phyloP scores from a whole-genome alignment of 495 filamentous ascomycete genomes.

The Penicillium cataractarum region DNA sequence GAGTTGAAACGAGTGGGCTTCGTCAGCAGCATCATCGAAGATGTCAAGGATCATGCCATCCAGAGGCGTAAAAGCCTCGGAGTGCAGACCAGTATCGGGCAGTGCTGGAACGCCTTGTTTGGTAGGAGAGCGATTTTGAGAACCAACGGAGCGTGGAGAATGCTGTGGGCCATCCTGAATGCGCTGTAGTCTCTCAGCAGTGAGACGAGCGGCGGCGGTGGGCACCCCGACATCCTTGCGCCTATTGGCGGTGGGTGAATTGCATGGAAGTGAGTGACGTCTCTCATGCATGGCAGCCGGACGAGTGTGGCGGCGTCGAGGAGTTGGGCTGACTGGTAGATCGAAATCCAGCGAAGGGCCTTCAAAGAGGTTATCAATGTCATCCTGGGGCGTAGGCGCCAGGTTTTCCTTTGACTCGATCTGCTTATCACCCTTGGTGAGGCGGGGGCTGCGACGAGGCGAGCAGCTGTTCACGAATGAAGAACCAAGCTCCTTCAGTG shows the following conservation, averaged over 20 bases:
- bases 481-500: constrained; percentile 61
- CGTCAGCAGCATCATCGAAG: constrained; percentile 35
- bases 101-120: constrained; percentile 30
- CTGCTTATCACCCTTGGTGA: constrained; percentile 39
- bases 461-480: constrained; percentile 55
- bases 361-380: constrained; percentile 64
- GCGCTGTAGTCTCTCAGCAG: constrained; percentile 43
- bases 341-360: constrained; percentile 46
- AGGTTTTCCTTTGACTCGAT: constrained; percentile 54
- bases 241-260: constrained; percentile 38
- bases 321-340: constrained; percentile 66
- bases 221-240: constrained; percentile 30
- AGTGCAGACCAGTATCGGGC: constrained; percentile 27
- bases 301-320: constrained; percentile 48
- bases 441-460: constrained; percentile 53
- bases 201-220: constrained; percentile 37
- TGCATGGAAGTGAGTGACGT: constrained; percentile 44
- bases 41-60: constrained; percentile 49
- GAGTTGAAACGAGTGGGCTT: constrained; percentile 32
- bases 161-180: constrained; percentile 36
- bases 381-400: constrained; percentile 42
- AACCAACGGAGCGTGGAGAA: constrained; percentile 24
- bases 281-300: constrained; percentile 52
- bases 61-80: constrained; percentile 35
- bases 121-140: constrained; percentile 31